Evolutionary conservation across 192 early-diverging fungal genomes (phyloP), one percentile per base, ranked within the genome.

Genomic region (Kickxella alabastrina): DNA sequence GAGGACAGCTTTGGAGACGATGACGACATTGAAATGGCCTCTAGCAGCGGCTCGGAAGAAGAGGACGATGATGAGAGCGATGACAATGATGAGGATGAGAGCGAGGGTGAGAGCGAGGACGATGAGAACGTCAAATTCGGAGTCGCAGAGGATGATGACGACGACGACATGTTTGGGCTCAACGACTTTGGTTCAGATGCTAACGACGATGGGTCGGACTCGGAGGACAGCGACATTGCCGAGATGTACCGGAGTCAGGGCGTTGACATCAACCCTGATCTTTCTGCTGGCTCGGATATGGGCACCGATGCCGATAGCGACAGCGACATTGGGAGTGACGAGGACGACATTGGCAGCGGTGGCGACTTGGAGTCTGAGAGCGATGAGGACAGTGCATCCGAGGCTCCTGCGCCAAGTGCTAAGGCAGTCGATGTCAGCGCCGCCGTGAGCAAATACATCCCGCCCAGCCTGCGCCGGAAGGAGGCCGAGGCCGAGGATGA

Each of bases 391-490:
- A 10, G 54, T 10, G 27, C 55, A 43, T 32, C 31, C 31, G 6
- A 6, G 12, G 31, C 31, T 12, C 31, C 31, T 12, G 12, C 31
- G 12, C 6, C 31, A 6, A 32, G 31, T 12, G 42, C 15, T 14
- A 25, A 19, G 27, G 15, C 26, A 34, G 19, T 49, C 19, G 22
- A 60, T 24, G 19, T 49, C 19, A 19, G 61, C 23, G 25, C 50
- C 7, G 52, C 44, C 8, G 61, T 65, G 14, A 62, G 62, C 14
- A 90, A 89, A 66, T 98, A 98, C 53, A 67, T 97, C 15, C 95
- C 95, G 18, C 94, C 95, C 29, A 86, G 92, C 41, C 75, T 97
- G 15, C 87, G 93, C 42, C 72, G 57, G 13, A 66, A 78, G 28
- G 52, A 81, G 21, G 29, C 77, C 0, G 82, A 87, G 36, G 78